Evolutionary conservation across 768 basidiomycete genomes (phyloP).

Genomic region (Neoboletus brunneissimus): DNA sequence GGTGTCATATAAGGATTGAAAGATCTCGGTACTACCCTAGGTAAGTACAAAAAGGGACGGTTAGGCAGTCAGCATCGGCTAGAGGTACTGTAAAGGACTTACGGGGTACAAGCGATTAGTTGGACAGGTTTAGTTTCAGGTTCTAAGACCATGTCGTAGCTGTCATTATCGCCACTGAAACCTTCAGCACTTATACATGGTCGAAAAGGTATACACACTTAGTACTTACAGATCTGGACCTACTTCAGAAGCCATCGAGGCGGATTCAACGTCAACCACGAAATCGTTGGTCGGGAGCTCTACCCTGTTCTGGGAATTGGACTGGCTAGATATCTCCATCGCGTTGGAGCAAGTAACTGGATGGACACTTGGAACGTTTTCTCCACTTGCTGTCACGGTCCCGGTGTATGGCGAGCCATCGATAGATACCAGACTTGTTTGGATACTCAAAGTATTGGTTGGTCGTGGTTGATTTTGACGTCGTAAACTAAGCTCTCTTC

Average conservation of each 20-base stretch:
- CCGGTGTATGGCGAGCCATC: not conserved
- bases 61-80: not conserved
- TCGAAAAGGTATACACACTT: not conserved
- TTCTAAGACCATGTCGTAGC: not conserved
- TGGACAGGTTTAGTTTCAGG: not conserved
- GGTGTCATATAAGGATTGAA: conserved; percentile 29
- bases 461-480: not conserved
- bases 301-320: not conserved
- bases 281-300: not conserved
- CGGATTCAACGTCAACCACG: not conserved
- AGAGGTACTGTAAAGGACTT: not conserved
- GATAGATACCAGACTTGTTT: conserved; percentile 17
- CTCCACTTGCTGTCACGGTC: not conserved
- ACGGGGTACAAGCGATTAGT: conserved; percentile 18
- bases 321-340: not conserved
- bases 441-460: conserved; percentile 19
- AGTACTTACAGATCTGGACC: conserved; percentile 14
- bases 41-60: not conserved
- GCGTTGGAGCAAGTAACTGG: not conserved
- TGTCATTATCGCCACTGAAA: not conserved
- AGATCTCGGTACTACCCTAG: conserved; percentile 13
- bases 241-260: not conserved
- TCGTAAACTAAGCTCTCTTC: conserved; percentile 7
- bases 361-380: not conserved
- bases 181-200: not conserved